Evolutionary conservation across 2,329 filamentous ascomycete species (phyloP), one percentile per base, ranked within the genome.

Genomic region (Alternaria hordeiaustralica): DNA sequence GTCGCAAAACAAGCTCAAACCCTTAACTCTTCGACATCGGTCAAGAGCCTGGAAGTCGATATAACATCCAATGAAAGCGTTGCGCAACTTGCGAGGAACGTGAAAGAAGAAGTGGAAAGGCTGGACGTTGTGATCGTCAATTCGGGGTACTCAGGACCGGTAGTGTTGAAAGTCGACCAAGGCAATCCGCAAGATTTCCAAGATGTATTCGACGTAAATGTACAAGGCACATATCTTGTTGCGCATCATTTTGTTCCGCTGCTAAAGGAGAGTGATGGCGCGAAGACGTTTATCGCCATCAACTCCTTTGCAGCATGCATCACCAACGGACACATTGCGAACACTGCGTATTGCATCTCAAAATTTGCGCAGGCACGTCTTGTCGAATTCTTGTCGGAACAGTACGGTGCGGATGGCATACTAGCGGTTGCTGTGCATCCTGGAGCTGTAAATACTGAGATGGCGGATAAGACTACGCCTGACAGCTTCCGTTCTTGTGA

Each of bases 71-170:
- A 71, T 1, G 12, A 50, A 9, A 72, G 72, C 25, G 75, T 81
- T 25, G 66, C 71, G 0, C 60, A 69, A 5, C 66, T 77, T 3
- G 73, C 70, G 1, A 10, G 53, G 20, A 58, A 44, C 1, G 58
- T 81, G 1, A 69, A 71, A 53, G 21, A 70, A 15, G 64, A 70
- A 11, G 58, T 74, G 18, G 70, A 71, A 21, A 70, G 63, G 4
- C 63, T 83, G 5, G 79, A 83, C 60, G 64, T 82, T 46, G 56
- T 82, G 3, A 69, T 82, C 50, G 73, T 76, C 47, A 82, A 82
- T 51, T 79, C 79, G 9, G 80, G 79, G 0, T 79, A 76, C 61
- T 76, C 78, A 0, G 79, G 79, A 0, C 75, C 75, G 1, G 73
- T 82, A 2, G 75, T 75, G 2, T 55, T 76, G 13, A 76, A 77